Evolutionary conservation across 768 basidiomycete species (phyloP).

Genomic region (Termitomyces sp.): DNA sequence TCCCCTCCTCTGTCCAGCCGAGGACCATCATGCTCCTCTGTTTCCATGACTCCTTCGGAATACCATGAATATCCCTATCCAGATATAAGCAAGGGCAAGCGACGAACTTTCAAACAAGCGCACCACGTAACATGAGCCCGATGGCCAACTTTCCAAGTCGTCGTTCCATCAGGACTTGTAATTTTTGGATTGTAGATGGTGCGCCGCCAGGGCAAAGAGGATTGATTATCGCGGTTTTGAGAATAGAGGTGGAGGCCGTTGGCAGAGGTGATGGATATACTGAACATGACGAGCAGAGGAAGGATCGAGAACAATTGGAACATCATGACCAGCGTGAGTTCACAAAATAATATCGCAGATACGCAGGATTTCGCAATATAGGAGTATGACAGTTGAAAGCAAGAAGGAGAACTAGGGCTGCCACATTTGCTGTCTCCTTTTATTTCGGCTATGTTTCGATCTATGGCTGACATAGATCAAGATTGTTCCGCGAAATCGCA

Average conservation of each 20-base stretch:
- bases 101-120: slow-evolving; percentile 15
- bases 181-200: slow-evolving; percentile 37
- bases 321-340: slow-evolving; percentile 29
- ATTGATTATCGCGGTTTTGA: slow-evolving; percentile 13
- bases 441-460: slow-evolving; percentile 4
- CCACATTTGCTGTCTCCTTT: slow-evolving; percentile 7
- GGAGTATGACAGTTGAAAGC: slow-evolving; percentile 5
- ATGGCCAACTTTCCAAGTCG: slow-evolving; percentile 34
- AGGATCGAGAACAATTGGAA: slow-evolving; percentile 20
- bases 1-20: slow-evolving; percentile 33
- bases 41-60: slow-evolving; percentile 27
- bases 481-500: neutral
- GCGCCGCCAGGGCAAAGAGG: slow-evolving; percentile 15
- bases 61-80: slow-evolving; percentile 33
- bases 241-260: slow-evolving; percentile 23
- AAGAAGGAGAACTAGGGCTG: slow-evolving; percentile 12
- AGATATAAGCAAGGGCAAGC: slow-evolving; percentile 6
- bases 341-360: slow-evolving; percentile 8
- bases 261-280: slow-evolving; percentile 16
- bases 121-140: slow-evolving; percentile 39
- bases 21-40: slow-evolving; percentile 35
- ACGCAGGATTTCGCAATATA: slow-evolving; percentile 4
- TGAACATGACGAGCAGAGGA: slow-evolving; percentile 16
- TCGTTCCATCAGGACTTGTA: slow-evolving; percentile 27
- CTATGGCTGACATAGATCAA: neutral